phyloP scores from a whole-genome alignment of 1,284 basidiomycete species.

The Leccinum solheimii region DNA sequence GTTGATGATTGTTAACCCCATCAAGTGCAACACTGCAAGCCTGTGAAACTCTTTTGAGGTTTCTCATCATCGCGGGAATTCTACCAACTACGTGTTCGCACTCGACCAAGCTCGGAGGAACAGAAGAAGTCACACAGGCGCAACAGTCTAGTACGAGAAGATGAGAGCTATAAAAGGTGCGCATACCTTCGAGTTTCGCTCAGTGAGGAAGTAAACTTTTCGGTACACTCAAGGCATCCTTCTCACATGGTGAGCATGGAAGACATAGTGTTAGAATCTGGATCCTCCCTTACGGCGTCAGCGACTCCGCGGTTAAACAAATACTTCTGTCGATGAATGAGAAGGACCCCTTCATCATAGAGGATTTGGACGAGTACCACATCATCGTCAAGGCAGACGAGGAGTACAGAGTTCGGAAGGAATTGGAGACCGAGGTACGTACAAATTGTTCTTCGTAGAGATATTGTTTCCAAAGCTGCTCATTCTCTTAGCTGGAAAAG shows the following conservation, averaged over 20 bases:
- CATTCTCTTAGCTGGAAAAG: constrained; percentile 35
- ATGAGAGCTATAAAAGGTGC: constrained; percentile 70
- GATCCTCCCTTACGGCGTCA: constrained; percentile 31
- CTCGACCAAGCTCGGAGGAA: neutral
- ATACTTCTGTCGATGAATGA: constrained; percentile 84
- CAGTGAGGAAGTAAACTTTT: constrained; percentile 3
- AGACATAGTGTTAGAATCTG: neutral
- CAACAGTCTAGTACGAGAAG: neutral
- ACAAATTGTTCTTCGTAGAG: neutral
- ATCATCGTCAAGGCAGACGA: constrained; percentile 81
- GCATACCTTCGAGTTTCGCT: constrained; percentile 17
- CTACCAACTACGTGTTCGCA: neutral
- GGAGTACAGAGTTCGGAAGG: constrained; percentile 68
- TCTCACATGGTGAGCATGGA: constrained; percentile 63
- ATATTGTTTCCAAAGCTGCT: neutral
- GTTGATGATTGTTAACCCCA: neutral
- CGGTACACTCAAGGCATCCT: constrained; percentile 57
- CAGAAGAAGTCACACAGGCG: neutral
- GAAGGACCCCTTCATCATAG: constrained; percentile 76
- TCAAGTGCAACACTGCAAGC: neutral
- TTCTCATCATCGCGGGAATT: constrained; percentile 22
- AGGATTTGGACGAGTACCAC: constrained; percentile 85
- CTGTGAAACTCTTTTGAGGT: constrained; percentile 13
- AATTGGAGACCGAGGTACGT: constrained; percentile 74
- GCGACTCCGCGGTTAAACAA: constrained; percentile 89